Percentiles rank a stretch among this genome's conserved stretches.
Conservation (phyloP, 768 basidiomycete genomes). For the Pleurotus cornucopiae region DNA sequence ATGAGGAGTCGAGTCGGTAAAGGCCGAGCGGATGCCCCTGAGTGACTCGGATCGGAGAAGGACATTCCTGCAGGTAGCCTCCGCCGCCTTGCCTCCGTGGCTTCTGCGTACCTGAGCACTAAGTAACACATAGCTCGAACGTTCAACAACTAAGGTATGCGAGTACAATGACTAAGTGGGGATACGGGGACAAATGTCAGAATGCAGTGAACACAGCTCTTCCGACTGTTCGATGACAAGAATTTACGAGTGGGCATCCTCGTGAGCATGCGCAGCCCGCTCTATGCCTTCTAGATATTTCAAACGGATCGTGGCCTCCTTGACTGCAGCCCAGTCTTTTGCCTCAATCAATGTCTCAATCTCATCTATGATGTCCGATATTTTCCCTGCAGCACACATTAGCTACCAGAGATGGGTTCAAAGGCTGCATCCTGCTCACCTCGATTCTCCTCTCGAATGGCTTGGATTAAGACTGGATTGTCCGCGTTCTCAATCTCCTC, state of each 20-base stretch:
- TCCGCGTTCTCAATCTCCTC: slow-evolving; percentile 71
- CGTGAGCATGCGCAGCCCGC: slow-evolving; percentile 32
- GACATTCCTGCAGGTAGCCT: no score
- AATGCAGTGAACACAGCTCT: no score
- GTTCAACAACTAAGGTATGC: no score
- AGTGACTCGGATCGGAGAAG: no score
- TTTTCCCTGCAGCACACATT: slow-evolving; percentile 40
- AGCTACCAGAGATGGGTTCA: not conserved
- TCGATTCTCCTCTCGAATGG: slow-evolving; percentile 49
- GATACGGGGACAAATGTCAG: no score
- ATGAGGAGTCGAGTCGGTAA: no score
- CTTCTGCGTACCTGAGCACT: no score
- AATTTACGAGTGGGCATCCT: not conserved
- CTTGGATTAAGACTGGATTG: slow-evolving; percentile 42
- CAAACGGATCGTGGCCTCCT: slow-evolving; percentile 59
- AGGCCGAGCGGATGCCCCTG: no score
- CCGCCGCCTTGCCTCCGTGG: no score
- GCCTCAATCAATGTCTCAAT: slow-evolving; percentile 47
- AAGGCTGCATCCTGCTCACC: slow-evolving; percentile 25
- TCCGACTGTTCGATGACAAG: no score
- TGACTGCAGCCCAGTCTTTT: slow-evolving; percentile 54
- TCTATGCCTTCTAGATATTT: slow-evolving; percentile 69
- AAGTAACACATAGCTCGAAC: no score
- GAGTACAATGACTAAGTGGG: no score
- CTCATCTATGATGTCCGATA: slow-evolving; percentile 36